phyloP scores from a whole-genome alignment of 202 grass and related monocot species.

The Hordeum pubiflorum region DNA sequence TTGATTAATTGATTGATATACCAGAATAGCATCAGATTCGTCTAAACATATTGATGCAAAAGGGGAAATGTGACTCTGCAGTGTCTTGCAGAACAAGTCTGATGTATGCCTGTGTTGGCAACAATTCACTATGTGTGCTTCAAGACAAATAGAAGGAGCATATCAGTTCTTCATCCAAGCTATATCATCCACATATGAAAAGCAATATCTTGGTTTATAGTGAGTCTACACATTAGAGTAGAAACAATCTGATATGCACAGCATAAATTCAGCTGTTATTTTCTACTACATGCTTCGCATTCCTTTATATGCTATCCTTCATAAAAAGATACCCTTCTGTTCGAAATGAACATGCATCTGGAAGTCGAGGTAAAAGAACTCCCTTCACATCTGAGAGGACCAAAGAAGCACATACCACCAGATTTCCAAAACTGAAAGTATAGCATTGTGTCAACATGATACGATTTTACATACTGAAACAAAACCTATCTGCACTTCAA shows the following conservation, averaged over 20 bases:
- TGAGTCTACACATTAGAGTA: background rate
- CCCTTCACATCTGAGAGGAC: background rate
- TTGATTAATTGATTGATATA: background rate
- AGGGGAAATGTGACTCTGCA: background rate
- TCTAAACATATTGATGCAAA: background rate
- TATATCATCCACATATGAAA: background rate
- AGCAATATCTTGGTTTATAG: background rate
- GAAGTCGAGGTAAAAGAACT: constrained; percentile 20
- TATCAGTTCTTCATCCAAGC: background rate
- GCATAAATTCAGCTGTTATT: background rate
- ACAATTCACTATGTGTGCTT: background rate
- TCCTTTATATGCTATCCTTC: background rate
- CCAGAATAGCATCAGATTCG: background rate
- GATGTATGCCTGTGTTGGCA: background rate
- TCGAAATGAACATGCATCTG: constrained; percentile 18
- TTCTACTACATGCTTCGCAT: background rate
- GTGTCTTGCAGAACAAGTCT: background rate
- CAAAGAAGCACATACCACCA: background rate
- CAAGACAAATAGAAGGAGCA: background rate
- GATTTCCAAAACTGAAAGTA: constrained; percentile 11
- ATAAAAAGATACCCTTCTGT: background rate
- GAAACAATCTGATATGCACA: background rate
- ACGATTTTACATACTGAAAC: constrained; percentile 6
- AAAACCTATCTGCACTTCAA: background rate
- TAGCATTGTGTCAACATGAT: constrained; percentile 14